Base-by-base conservation (phyloP, 2,329 filamentous ascomycete species). In the Phialophora verrucosa region DNA sequence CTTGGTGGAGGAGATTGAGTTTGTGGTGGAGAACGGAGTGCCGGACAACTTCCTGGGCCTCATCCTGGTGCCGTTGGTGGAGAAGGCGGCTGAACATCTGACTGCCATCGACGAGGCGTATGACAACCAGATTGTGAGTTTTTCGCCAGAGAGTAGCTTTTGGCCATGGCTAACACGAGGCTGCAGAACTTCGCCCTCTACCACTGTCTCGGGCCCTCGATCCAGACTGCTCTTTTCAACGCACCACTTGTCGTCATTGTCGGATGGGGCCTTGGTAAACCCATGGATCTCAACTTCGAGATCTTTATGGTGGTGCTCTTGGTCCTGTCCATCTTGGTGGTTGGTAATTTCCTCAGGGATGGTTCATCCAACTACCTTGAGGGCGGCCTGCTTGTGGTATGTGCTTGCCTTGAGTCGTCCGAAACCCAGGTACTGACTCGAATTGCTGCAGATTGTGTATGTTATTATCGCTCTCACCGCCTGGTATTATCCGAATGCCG, bases 351-450 rank as follows among this genome's bases (percentile, higher is more conserved):
- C 79, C 80, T 97, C 62, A 84, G 92, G 58, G 93, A 97, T 75
- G 88, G 91, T 71, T 94, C 95, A 83, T 92, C 88, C 68, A 96
- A 97, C 75, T 97, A 96, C 74, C 85, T 97, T 4, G 93, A 97
- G 77, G 93, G 93, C 1, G 85, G 88, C 27, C 84, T 97, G 20
- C 91, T 92, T 70, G 87, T 97, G 20, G 84, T 91, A 54, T 31
- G 70, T 65, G 11, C 31, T 25, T 23, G 14, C 31, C 51, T 49
- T 44, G 29, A 31, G 23, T 14, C 25, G 25, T 29, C 20, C 23
- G 27, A 25, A 23, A 61, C n/a, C 38, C 20, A 31, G 17, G 53
- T 8, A 53, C 56, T 62, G 27, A 67, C 54, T 17, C 11, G 7
- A 11, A 31, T 44, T 7, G 2, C 25, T 47, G 7, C 50, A 71